Evolutionary conservation across 192 early-diverging fungal species (phyloP), one percentile per base, ranked within the genome.

Genomic region (Coemansia sp.): DNA sequence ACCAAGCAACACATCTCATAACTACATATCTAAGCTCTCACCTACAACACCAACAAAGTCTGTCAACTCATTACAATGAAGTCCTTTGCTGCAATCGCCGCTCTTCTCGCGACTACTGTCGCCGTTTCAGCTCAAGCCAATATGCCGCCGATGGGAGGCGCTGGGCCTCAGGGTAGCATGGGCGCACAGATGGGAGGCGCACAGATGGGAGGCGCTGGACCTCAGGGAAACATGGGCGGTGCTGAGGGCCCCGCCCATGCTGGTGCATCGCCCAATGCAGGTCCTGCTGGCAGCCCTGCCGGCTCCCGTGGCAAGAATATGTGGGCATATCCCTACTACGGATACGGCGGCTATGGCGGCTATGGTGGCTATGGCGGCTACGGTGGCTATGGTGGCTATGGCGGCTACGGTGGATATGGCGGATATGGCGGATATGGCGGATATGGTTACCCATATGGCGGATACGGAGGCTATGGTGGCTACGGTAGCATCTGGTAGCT

Each of bases 241-340:
- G 53, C 78, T 37, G 78, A 75, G 49, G 62, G 72, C 22, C 27
- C 69, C 20, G 13, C 62, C 18, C 68, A 75, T 20, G 59, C 58
- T 41, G 69, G 34, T 29, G 68, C 65, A 40, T 63, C 65, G 10
- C 65, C 65, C 39, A 65, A 64, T 44, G 73, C 78, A 69, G 73
- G 70, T 3, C 52, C 78, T 69, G 77, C 77, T 74, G 77, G 72
- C 69, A 66, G 78, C 60, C 69, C 78, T 72, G 78, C 78, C 38
- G 73, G 73, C 27, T 18, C 70, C 9, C 78, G 73, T 27, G 78
- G 78, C 62, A 81, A 81, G 70, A 62, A 59, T 58, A 81, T 81
- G 78, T 81, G 78, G 78, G 78, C 78, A 0, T 81, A 81, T 41
- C 78, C 78, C 3, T 75, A 75, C 78, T 76, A 75, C 18, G 64